Percentiles rank a stretch among this genome's conserved stretches.
Conservation (phyloP, 1,139 yeast species). For the Williopsis jadinii region DNA sequence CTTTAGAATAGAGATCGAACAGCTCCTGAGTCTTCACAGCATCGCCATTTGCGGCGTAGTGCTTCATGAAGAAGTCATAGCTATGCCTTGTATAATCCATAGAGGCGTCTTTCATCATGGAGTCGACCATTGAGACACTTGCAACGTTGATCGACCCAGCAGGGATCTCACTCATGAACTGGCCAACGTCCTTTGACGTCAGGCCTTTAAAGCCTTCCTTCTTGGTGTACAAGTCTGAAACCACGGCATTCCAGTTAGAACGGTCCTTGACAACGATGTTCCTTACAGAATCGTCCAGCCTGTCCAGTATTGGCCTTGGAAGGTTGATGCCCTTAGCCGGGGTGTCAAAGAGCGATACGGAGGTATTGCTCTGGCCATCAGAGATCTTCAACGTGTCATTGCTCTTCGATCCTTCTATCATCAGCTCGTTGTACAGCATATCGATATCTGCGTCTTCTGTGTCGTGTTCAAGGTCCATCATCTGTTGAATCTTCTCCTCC, state of each 20-base stretch:
- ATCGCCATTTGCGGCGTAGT: slow-evolving; percentile 25
- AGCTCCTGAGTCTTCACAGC: slow-evolving; percentile 25
- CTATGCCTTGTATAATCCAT: slow-evolving; percentile 28
- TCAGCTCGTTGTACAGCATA: slow-evolving; percentile 23
- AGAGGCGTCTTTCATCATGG: slow-evolving; percentile 28
- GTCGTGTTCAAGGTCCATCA: slow-evolving; percentile 11
- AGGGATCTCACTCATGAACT: slow-evolving; percentile 41
- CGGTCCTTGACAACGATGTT: slow-evolving; percentile 36
- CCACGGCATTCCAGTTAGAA: slow-evolving; percentile 51
- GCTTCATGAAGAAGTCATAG: slow-evolving; percentile 39
- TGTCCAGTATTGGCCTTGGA: slow-evolving; percentile 37
- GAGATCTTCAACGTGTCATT: slow-evolving; percentile 3
- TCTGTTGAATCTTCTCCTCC: slow-evolving; percentile 16
- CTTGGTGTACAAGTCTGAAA: slow-evolving; percentile 35
- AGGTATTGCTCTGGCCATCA: not conserved
- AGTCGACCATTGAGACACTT: slow-evolving; percentile 32
- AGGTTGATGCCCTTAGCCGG: slow-evolving; percentile 26
- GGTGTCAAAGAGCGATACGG: slow-evolving; percentile 12
- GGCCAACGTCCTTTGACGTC: slow-evolving; percentile 30
- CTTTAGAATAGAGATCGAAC: slow-evolving; percentile 26
- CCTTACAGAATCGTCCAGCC: slow-evolving; percentile 42
- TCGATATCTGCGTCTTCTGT: slow-evolving; percentile 27
- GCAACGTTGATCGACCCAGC: slow-evolving; percentile 27
- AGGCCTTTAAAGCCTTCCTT: slow-evolving; percentile 37
- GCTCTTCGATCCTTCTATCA: not conserved